phyloP scores from a whole-genome alignment of 306 rosid species.

The Prunus mume region DNA sequence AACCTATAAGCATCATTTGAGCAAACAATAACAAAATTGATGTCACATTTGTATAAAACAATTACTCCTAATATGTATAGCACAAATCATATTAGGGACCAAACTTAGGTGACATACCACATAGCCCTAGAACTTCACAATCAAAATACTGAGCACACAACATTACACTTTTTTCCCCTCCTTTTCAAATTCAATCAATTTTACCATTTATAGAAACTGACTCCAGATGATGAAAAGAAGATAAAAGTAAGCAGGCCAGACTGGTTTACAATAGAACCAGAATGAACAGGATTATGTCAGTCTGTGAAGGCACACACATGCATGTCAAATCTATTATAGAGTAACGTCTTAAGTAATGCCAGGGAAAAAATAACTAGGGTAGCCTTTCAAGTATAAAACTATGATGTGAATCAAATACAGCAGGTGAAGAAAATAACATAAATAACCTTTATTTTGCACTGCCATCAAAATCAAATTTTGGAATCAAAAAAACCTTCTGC shows the following conservation, averaged over 20 bases:
- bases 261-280: background rate
- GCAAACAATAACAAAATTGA: slow-evolving; percentile 28
- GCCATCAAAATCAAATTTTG: background rate
- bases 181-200: background rate
- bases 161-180: background rate
- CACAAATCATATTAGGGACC: background rate
- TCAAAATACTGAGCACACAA: slow-evolving; percentile 12
- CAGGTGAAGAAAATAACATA: background rate
- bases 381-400: background rate
- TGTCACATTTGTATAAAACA: slow-evolving; percentile 22
- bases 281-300: background rate
- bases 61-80: background rate
- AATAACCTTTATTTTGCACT: background rate
- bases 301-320: background rate
- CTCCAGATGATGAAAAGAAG: background rate
- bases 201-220: background rate
- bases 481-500: background rate
- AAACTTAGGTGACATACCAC: slow-evolving; percentile 3
- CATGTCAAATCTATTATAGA: background rate
- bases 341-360: background rate
- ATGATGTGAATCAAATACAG: background rate
- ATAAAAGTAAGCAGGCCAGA: background rate
- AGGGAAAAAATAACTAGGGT: background rate
- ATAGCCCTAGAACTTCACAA: slow-evolving; percentile 4
- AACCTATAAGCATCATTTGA: slow-evolving; percentile 46